Conservation (phyloP, 805 yeast species). For the Cephaloascus fragrans region DNA sequence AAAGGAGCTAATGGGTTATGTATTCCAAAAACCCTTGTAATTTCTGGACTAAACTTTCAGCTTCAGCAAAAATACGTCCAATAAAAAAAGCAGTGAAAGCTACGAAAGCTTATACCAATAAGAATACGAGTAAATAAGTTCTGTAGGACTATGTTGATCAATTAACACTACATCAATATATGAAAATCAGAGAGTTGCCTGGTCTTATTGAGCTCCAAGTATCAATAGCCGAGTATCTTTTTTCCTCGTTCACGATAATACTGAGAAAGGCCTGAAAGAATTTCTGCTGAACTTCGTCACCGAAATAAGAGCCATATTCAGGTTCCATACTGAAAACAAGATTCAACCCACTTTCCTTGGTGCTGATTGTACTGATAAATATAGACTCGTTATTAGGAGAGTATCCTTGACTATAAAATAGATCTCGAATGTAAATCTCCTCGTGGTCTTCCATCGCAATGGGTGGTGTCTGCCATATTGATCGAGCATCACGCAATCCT, state of each 20-base stretch:
- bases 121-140: too few relatives aligned
- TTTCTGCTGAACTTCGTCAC: not conserved
- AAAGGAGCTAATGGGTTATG: too few relatives aligned
- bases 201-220: too few relatives aligned
- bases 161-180: too few relatives aligned
- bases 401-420: not conserved
- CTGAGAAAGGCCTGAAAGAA: not conserved
- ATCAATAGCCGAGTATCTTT: too few relatives aligned
- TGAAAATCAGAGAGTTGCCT: too few relatives aligned
- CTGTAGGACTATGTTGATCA: too few relatives aligned
- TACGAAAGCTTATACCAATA: too few relatives aligned
- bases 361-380: not conserved
- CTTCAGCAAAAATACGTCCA: too few relatives aligned
- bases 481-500: not conserved
- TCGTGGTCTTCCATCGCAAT: not conserved
- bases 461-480: not conserved
- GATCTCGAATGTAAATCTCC: not conserved
- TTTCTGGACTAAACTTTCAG: too few relatives aligned
- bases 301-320: not conserved
- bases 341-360: constrained; percentile 18
- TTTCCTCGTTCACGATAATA: not conserved
- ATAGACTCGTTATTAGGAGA: not conserved
- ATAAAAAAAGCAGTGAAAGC: too few relatives aligned
- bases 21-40: too few relatives aligned
- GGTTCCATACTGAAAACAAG: constrained; percentile 10